Evolutionary conservation across 2,329 filamentous ascomycete genomes (phyloP).

Genomic region (Xylariaceae sp.): DNA sequence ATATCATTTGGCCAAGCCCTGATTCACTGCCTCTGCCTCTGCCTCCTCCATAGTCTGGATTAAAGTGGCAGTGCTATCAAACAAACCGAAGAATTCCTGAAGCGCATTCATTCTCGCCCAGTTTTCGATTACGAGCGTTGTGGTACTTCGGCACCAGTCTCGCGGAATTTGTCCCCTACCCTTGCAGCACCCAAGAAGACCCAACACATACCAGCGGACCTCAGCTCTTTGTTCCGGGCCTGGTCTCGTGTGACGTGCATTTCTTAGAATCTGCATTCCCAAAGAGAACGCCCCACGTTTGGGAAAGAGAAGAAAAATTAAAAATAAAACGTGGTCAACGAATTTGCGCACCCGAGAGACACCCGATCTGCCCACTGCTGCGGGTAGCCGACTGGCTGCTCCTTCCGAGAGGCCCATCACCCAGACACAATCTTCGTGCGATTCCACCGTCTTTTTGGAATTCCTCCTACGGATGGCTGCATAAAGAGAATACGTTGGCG

Average conservation of each 20-base stretch:
- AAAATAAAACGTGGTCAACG: slow-evolving; percentile 14
- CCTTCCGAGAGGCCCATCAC: slow-evolving; percentile 8
- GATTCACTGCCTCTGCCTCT: not conserved
- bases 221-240: slow-evolving; percentile 8
- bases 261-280: not conserved
- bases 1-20: not conserved
- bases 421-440: slow-evolving; percentile 6
- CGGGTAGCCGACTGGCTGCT: slow-evolving; percentile 15
- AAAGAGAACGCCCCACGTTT: slow-evolving; percentile 6
- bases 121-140: slow-evolving; percentile 22
- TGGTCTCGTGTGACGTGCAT: slow-evolving; percentile 7
- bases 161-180: not conserved
- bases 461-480: slow-evolving; percentile 22
- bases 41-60: not conserved
- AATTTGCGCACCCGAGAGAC: slow-evolving; percentile 6
- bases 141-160: slow-evolving; percentile 10
- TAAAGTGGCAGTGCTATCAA: not conserved
- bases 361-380: slow-evolving; percentile 9
- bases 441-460: slow-evolving; percentile 5
- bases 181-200: slow-evolving; percentile 12
- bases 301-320: not conserved
- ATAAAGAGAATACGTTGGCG: slow-evolving; percentile 20
- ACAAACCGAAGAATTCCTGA: not conserved
- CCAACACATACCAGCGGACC: too few species aligned
- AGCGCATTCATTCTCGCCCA: slow-evolving; percentile 1